Evolutionary conservation across 164 flowering plant genomes (phyloP).

Genomic region (Liquidambar formosana): DNA sequence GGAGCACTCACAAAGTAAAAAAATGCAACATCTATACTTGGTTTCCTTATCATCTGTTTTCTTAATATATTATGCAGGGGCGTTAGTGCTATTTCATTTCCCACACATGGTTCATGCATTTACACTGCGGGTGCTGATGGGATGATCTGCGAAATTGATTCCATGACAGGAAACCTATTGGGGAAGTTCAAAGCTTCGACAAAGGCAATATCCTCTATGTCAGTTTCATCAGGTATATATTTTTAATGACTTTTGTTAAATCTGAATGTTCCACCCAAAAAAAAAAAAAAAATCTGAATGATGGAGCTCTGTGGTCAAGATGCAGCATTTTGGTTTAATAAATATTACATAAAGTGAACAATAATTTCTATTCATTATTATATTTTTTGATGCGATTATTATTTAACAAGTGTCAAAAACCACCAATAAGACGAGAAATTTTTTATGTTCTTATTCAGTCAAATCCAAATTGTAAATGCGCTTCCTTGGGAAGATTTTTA

Average conservation of each 20-base stretch:
- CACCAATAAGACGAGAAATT: neutral
- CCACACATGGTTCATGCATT: conserved; percentile 51
- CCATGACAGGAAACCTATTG: conserved; percentile 53
- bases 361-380: too few relatives aligned
- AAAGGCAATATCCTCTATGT: conserved; percentile 67
- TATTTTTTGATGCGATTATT: too few relatives aligned
- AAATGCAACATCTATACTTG: neutral
- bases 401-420: neutral
- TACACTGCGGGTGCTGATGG: conserved; percentile 93
- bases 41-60: neutral
- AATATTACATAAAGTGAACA: too few relatives aligned
- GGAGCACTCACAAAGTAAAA: neutral
- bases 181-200: conserved; percentile 76
- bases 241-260: neutral
- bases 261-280: too few relatives aligned
- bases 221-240: conserved; percentile 70
- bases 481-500: neutral
- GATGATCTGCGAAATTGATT: conserved; percentile 75
- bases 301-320: neutral
- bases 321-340: neutral
- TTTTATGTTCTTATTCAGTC: neutral
- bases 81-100: conserved; percentile 65
- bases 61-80: conserved; percentile 54
- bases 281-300: neutral
- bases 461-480: neutral